Conservation (phyloP, 140 eudicot species). For the Ambrosia hybrid region DNA sequence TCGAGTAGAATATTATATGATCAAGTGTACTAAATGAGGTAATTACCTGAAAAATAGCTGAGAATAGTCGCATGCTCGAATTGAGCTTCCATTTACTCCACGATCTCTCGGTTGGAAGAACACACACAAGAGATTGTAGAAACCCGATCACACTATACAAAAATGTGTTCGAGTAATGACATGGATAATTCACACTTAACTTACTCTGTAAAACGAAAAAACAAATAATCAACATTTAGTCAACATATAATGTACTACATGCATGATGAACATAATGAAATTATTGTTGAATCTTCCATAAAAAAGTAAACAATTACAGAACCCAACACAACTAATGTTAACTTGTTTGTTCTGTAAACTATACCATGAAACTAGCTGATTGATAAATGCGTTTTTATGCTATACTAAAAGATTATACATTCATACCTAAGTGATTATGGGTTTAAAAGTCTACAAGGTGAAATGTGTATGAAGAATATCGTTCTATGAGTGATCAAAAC, state of each 20-base stretch:
- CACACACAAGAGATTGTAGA: conserved; percentile 39
- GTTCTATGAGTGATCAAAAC: neutral
- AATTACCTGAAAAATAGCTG: conserved; percentile 36
- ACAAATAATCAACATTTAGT: neutral
- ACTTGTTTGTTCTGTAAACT: no score
- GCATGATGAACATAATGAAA: neutral
- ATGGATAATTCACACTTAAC: conserved; percentile 47
- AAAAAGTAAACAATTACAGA: neutral
- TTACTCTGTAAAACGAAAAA: conserved; percentile 32
- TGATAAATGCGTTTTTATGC: no score
- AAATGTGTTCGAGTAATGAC: conserved; percentile 51
- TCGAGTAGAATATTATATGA: neutral
- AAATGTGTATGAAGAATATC: no score
- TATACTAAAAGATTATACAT: no score
- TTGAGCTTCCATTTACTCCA: conserved; percentile 49
- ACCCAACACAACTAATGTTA: no score
- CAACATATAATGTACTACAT: neutral
- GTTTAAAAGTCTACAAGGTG: no score
- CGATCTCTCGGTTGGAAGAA: conserved; percentile 32
- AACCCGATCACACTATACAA: conserved; percentile 38
- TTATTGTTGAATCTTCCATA: neutral
- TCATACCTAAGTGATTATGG: no score
- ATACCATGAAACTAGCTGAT: no score
- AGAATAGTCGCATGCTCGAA: conserved; percentile 34
- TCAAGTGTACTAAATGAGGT: neutral